Evolutionary conservation across 108 stramenopile species (phyloP).

Genomic region (Stephanodiscus minutulus): DNA sequence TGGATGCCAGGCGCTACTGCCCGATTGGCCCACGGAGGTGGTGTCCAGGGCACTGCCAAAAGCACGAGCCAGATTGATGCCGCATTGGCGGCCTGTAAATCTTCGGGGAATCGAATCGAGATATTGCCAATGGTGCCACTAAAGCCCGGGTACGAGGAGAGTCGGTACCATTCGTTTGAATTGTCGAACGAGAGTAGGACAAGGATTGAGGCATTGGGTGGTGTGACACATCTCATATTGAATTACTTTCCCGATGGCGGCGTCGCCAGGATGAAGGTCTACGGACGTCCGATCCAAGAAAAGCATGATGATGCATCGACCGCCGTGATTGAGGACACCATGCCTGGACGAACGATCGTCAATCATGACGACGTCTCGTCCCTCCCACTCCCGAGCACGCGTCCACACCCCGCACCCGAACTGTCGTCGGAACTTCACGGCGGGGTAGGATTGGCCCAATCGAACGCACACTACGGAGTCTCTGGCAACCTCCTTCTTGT

Average conservation of each 20-base stretch:
- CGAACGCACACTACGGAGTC: constrained; percentile 92
- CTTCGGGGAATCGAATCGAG: constrained; percentile 56
- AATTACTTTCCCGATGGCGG: constrained; percentile 93
- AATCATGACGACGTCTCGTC: constrained; percentile 43
- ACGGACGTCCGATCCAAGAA: constrained; percentile 36
- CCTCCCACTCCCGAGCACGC: constrained; percentile 20
- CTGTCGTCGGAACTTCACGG: constrained; percentile 58
- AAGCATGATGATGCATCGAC: not conserved
- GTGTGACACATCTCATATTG: constrained; percentile 40
- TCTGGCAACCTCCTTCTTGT: constrained; percentile 81
- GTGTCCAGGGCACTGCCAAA: constrained; percentile 71
- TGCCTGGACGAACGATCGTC: constrained; percentile 25
- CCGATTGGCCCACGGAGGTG: constrained; percentile 52
- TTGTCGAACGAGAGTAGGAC: constrained; percentile 26
- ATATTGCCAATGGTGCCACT: constrained; percentile 70
- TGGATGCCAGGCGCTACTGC: constrained; percentile 62
- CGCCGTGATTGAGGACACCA: not conserved
- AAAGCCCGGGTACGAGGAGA: constrained; percentile 75
- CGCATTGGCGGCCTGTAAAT: constrained; percentile 57
- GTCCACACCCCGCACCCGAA: constrained; percentile 52
- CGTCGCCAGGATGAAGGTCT: constrained; percentile 81
- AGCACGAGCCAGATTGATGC: constrained; percentile 49
- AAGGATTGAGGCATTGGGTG: constrained; percentile 25
- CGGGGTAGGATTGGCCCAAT: constrained; percentile 71
- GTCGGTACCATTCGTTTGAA: constrained; percentile 72